Conservation (phyloP, 1,284 basidiomycete genomes). For the Boletus semigastroideus region DNA sequence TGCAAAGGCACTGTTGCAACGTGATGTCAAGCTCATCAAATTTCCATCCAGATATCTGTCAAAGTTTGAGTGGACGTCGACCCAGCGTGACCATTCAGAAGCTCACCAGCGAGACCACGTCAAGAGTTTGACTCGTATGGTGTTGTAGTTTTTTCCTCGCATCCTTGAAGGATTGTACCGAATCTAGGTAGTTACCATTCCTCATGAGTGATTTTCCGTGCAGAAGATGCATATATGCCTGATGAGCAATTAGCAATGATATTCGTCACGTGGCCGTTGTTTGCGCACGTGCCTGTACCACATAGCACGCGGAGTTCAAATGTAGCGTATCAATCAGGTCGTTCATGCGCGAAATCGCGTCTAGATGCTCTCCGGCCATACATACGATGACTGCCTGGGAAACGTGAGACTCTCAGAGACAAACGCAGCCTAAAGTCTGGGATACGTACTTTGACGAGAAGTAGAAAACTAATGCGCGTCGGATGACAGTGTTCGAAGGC, state of each 20-base stretch:
- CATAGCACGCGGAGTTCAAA: background rate
- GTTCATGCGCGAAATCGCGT: background rate
- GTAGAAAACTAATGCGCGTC: background rate
- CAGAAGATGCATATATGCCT: background rate
- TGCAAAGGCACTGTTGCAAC: background rate
- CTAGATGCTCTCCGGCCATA: background rate
- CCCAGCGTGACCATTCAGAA: rapidly evolving
- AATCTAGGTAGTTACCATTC: background rate
- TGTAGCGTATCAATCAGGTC: background rate
- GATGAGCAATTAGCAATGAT: background rate
- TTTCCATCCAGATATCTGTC: slow-evolving; percentile 9
- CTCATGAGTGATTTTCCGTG: background rate
- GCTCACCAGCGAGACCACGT: slow-evolving; percentile 1
- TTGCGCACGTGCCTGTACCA: background rate
- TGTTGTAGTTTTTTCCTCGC: background rate
- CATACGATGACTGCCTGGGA: background rate
- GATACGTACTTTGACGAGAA: background rate
- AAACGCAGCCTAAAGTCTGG: background rate
- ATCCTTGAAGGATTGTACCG: background rate
- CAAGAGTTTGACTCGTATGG: background rate
- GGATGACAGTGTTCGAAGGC: background rate
- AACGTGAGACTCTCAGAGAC: background rate
- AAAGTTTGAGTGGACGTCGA: background rate
- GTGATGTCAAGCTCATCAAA: slow-evolving; percentile 8
- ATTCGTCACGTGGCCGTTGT: background rate